phyloP scores from a whole-genome alignment of 176 grass and related monocot species.

The Pharus latifolius region DNA sequence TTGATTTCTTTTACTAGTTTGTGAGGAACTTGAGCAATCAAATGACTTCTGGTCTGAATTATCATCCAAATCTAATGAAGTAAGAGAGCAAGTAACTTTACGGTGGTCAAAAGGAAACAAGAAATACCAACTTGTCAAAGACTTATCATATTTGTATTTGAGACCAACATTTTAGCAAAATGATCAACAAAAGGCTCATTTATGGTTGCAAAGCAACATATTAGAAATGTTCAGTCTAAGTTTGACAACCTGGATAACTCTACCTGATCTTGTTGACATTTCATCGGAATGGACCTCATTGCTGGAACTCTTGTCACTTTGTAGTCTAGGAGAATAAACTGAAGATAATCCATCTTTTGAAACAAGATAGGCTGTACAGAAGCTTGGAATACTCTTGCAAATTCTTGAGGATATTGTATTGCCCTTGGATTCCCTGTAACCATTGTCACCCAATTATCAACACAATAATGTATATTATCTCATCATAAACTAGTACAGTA shows the following conservation, averaged over 20 bases:
- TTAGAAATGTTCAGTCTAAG: neutral
- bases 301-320: neutral
- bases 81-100: neutral
- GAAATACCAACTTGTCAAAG: neutral
- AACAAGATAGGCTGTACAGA: slow-evolving; percentile 29
- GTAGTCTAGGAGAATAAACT: slow-evolving; percentile 13
- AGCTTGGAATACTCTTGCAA: slow-evolving; percentile 19
- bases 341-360: slow-evolving; percentile 22
- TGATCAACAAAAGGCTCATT: neutral
- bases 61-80: neutral
- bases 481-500: neutral
- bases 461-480: neutral
- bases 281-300: neutral
- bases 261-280: slow-evolving; percentile 22
- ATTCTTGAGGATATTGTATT: slow-evolving; percentile 26
- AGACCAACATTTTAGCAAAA: neutral
- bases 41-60: neutral
- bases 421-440: slow-evolving; percentile 15
- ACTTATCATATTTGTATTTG: neutral
- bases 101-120: slow-evolving; percentile 4
- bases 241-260: neutral
- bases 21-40: neutral
- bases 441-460: neutral
- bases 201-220: neutral
- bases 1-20: no score